Base-by-base conservation (phyloP, 768 basidiomycete species). In the Polyporus arcularius region DNA sequence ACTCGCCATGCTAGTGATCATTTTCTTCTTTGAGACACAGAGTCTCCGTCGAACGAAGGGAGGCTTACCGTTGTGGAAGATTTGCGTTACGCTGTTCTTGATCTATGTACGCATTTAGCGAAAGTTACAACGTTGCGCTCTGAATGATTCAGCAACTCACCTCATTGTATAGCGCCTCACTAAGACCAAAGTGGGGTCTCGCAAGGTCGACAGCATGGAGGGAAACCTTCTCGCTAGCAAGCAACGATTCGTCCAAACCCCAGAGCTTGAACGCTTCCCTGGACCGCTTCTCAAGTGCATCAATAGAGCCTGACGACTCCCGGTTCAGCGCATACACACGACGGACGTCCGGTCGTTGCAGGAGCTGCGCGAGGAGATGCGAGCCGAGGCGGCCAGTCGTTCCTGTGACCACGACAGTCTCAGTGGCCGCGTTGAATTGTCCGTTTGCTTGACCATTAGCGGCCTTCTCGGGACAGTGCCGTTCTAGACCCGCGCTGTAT, bases 1-100 rank as follows among this genome's bases (percentile, higher is more conserved):
- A 81, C 67, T 8, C 71, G 63, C 79, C 77, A 80, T 0, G 76
- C 79, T 65, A 30, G 46, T 32, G 9, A 15, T 1, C 12, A 2
- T n/a, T n/a, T n/a, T n/a, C n/a, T n/a, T 14, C 11, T 26, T 47
- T 31, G 56, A 45, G 7, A 7, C 35, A 39, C 4, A 1, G 14
- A 9, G 7, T 31, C 12, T 15, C 15, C 6, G 8, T 4, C 1
- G 42, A 2, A 26, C 30, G 35, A 32, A 32, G 31, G 12, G 2
- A 47, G 39, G 38, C 62, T n/a, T 30, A 64, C 63, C 63, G 41
- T 76, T 75, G 57, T 76, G 66, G 18, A 67, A 57, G 43, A 67
- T 55, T 31, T 64, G 61, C 11, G 66, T 67, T 7, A 62, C 60
- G n/a, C 58, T 62, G 0, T 26, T 28, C 18, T 49, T 47, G 39